Percentiles rank a stretch among this genome's conserved stretches.
These are phyloP conservation scores for Rutstroemia sp. DNA, from an alignment of 2,329 filamentous ascomycete genomes.

Conservation along the genomic window DNA sequence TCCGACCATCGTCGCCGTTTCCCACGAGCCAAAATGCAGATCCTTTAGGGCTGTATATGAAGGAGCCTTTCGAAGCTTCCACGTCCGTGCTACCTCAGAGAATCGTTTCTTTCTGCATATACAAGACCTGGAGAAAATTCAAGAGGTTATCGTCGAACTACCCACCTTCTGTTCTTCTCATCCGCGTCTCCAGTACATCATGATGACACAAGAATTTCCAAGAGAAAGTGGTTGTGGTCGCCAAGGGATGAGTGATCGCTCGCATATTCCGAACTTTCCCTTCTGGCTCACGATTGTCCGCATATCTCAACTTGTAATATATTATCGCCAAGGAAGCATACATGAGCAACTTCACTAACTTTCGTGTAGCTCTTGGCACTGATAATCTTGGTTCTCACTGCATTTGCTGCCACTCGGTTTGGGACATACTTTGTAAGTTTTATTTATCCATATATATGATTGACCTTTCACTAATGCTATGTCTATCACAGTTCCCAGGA, in stretches of 20 bases:
- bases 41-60: background rate
- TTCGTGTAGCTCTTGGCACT: background rate
- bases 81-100: too few species aligned
- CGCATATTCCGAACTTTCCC: background rate
- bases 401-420: background rate
- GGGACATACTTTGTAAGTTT: background rate
- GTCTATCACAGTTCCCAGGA: background rate
- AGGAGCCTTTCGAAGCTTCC: too few species aligned
- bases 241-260: background rate
- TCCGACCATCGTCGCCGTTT: background rate
- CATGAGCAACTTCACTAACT: background rate
- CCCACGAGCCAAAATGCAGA: background rate
- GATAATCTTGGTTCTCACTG: background rate
- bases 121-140: too few species aligned
- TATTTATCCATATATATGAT: background rate
- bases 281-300: background rate
- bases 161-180: too few species aligned
- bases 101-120: too few species aligned
- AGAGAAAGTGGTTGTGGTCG: background rate
- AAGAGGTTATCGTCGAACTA: too few species aligned
- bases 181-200: background rate
- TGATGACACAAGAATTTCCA: background rate
- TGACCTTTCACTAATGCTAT: background rate
- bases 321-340: background rate
- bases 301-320: background rate